Percentiles rank a stretch among this genome's conserved stretches.
Evolutionary conservation across 305 asterid species (phyloP).

Genomic region (Solanum hybrid): DNA sequence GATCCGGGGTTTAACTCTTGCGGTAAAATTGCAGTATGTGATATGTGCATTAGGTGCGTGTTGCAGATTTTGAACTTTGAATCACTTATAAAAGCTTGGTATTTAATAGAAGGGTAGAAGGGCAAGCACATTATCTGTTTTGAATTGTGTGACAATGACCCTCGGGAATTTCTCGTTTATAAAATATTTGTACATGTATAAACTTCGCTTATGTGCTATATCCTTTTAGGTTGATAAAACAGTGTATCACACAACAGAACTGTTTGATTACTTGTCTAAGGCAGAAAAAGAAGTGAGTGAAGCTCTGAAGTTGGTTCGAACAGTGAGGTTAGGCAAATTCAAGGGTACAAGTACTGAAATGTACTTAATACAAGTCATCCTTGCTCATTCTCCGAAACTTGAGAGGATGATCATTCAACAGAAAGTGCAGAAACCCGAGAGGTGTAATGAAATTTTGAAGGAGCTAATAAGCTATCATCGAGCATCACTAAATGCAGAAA

Average conservation of each 20-base stretch:
- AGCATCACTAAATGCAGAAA: neutral
- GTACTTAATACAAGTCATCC: neutral
- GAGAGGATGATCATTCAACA: neutral
- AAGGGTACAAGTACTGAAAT: neutral
- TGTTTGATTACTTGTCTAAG: neutral
- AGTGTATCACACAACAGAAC: neutral
- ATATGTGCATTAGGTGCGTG: neutral
- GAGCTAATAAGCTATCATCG: neutral
- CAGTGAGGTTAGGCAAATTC: neutral
- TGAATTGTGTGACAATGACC: neutral
- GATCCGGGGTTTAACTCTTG: neutral
- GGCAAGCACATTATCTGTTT: neutral
- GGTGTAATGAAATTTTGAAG: neutral
- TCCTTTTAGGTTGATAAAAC: neutral
- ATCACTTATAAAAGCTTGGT: neutral
- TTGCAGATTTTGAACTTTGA: neutral
- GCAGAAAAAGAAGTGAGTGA: neutral
- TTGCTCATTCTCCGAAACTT: neutral
- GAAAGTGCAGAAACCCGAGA: neutral
- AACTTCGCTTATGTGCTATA: neutral
- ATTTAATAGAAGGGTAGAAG: neutral
- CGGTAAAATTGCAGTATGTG: fast-evolving
- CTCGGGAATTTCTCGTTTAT: neutral
- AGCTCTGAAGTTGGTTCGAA: neutral
- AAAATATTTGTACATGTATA: neutral